Conservation (phyloP, 768 basidiomycete species). For the Phylloporus scabripes region DNA sequence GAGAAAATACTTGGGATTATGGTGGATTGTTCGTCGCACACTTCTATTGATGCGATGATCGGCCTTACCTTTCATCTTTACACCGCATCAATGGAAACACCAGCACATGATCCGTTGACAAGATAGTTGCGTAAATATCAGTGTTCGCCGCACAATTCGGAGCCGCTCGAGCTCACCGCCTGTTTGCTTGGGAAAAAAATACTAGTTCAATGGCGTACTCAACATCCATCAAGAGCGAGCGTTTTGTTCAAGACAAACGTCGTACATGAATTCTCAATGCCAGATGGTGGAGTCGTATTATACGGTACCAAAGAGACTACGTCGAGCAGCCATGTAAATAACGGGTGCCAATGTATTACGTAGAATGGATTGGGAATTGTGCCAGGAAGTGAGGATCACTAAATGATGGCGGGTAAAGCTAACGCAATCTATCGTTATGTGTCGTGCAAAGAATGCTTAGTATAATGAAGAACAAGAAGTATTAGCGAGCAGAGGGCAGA, state of each 20-base stretch:
- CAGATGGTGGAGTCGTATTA: neutral
- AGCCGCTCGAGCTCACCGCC: neutral
- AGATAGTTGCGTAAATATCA: neutral
- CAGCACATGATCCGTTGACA: neutral
- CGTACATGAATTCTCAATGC: neutral
- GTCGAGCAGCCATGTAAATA: neutral
- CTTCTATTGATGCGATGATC: no score
- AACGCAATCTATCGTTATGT: constrained; percentile 3
- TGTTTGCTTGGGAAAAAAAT: neutral
- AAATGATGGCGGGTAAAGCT: neutral
- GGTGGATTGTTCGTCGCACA: neutral
- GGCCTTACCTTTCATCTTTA: no score
- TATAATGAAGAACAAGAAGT: constrained; percentile 7
- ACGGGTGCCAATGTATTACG: neutral
- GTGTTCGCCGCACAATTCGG: neutral
- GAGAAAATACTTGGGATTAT: no score
- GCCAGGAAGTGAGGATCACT: neutral
- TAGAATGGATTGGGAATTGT: neutral
- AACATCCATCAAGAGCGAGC: no score
- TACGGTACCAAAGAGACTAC: neutral
- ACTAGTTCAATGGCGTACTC: neutral
- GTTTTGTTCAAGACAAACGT: neutral
- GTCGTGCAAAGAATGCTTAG: constrained; percentile 6
- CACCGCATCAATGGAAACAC: no score
- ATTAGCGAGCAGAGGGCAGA: constrained; percentile 4